Conservation (phyloP, 106 monocot genomes). For the Cymbidium sinense region DNA sequence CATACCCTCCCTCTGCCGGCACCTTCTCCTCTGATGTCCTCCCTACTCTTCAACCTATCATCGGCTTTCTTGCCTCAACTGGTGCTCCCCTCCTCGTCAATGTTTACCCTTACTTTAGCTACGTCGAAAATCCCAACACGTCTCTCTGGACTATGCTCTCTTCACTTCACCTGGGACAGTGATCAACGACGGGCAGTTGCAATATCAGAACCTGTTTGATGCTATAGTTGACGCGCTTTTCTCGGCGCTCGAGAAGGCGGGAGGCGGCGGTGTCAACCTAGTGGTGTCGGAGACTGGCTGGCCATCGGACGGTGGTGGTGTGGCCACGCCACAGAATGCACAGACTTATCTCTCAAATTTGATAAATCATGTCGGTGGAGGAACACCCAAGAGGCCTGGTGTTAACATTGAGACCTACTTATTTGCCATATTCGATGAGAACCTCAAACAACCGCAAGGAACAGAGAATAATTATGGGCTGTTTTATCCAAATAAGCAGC, state of each 20-base stretch:
- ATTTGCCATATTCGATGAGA: too few species aligned
- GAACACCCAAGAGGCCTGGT: too few species aligned
- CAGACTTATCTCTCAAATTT: conserved; percentile 19
- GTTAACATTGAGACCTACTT: too few species aligned
- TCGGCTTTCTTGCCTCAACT: too few species aligned
- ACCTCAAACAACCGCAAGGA: too few species aligned
- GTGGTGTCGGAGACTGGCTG: conserved; percentile 38
- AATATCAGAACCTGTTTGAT: too few species aligned
- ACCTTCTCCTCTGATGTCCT: conserved; percentile 1
- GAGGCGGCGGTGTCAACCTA: conserved; percentile 9
- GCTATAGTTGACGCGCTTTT: conserved; percentile 27
- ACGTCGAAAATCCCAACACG: background rate
- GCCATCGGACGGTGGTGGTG: conserved; percentile 22
- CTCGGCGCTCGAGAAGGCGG: conserved; percentile 26
- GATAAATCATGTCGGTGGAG: too few species aligned
- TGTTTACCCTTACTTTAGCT: conserved; percentile 1
- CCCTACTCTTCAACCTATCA: too few species aligned
- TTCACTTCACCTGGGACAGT: background rate
- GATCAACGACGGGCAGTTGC: background rate
- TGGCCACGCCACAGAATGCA: conserved; percentile 5
- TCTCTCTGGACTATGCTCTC: background rate
- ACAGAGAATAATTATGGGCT: too few species aligned
- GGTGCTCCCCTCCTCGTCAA: conserved; percentile 10
- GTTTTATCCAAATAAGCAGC: too few species aligned
- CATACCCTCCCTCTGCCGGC: background rate